phyloP scores from a whole-genome alignment of 1,284 basidiomycete genomes.

The Malassezia brasiliensis region DNA sequence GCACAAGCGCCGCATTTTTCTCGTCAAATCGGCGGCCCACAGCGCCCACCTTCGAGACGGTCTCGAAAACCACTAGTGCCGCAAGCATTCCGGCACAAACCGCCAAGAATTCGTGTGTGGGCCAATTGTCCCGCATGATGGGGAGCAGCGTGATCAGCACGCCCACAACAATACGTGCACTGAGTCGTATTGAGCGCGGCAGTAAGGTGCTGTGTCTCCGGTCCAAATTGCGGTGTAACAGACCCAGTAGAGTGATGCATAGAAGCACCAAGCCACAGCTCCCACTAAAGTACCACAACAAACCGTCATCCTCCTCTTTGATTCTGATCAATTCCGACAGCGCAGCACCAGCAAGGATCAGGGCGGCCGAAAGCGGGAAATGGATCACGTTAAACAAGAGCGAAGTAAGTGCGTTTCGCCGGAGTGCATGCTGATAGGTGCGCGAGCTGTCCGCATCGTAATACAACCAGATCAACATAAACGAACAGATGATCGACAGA shows the following conservation, averaged over 20 bases:
- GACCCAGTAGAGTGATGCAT: conserved; percentile 32
- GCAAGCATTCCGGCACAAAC: conserved; percentile 23
- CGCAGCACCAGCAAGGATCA: conserved; percentile 28
- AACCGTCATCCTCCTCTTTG: conserved; percentile 17
- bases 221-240: conserved; percentile 39
- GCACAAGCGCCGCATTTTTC: conserved; percentile 22
- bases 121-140: conserved; percentile 23
- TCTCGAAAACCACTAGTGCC: conserved; percentile 35
- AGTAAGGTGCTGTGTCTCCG: conserved; percentile 23
- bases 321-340: conserved; percentile 22
- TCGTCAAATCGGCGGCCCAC: conserved; percentile 31
- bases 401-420: conserved; percentile 37
- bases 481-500: conserved; percentile 33
- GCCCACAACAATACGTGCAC: conserved; percentile 23
- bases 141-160: conserved; percentile 29
- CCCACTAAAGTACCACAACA: conserved; percentile 40
- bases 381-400: conserved; percentile 42
- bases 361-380: conserved; percentile 37
- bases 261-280: conserved; percentile 22
- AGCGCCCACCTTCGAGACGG: conserved; percentile 40
- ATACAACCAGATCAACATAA: conserved; percentile 42
- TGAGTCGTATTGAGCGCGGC: conserved; percentile 30
- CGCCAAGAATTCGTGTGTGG: conserved; percentile 25
- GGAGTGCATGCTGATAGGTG: conserved; percentile 43
- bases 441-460: conserved; percentile 36